phyloP scores from a whole-genome alignment of 2,329 filamentous ascomycete species.

The Xylariaceae sp. region DNA sequence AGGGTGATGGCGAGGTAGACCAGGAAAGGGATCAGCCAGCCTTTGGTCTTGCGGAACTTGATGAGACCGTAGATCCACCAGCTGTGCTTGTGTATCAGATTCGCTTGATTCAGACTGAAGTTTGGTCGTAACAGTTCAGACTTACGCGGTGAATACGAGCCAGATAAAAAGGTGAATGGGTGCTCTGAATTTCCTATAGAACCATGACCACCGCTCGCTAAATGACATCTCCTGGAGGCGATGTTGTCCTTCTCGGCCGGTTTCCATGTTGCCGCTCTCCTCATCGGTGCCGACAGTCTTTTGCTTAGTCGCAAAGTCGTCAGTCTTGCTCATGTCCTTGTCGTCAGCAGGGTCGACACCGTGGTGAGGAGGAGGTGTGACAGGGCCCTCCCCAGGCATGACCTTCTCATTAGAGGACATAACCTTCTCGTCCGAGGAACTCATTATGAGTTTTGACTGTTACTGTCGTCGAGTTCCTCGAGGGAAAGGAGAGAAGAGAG shows the following conservation, averaged over 20 bases:
- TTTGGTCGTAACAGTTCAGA: conserved; percentile 9
- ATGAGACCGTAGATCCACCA: conserved; percentile 46
- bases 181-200: conserved; percentile 43
- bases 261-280: conserved; percentile 29
- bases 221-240: conserved; percentile 17
- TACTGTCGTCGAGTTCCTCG: conserved; percentile 7
- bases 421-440: conserved; percentile 19
- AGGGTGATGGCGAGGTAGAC: conserved; percentile 72
- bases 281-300: conserved; percentile 30
- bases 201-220: conserved; percentile 25
- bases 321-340: conserved; percentile 32
- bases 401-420: conserved; percentile 21
- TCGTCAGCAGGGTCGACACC: conserved; percentile 40
- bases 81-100: conserved; percentile 22
- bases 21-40: conserved; percentile 82
- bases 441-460: conserved; percentile 12
- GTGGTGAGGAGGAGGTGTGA: conserved; percentile 28
- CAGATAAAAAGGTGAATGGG: conserved; percentile 43
- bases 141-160: conserved; percentile 35
- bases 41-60: conserved; percentile 63
- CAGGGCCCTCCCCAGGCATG: conserved; percentile 23
- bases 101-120: neutral
- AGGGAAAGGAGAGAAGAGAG: conserved; percentile 12
- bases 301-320: conserved; percentile 36
- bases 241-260: conserved; percentile 16